Evolutionary conservation across 768 basidiomycete species (phyloP).

Genomic region (Hemileccinum rubropunctum): DNA sequence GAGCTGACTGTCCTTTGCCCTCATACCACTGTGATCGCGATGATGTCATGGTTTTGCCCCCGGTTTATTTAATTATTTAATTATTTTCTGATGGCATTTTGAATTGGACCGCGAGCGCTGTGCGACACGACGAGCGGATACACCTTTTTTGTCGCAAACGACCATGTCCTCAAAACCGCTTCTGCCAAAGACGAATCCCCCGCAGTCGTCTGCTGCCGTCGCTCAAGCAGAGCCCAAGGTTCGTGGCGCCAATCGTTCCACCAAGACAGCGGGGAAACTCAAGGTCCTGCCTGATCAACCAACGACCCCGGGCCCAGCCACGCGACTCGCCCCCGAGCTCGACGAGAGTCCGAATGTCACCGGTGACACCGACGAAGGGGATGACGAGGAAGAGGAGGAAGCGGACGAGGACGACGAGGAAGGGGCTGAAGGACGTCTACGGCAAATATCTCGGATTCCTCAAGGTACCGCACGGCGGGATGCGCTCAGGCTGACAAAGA

Average conservation of each 20-base stretch:
- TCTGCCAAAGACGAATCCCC: conserved; percentile 29
- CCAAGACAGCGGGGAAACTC: conserved; percentile 81
- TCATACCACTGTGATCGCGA: not conserved
- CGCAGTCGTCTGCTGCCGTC: conserved; percentile 1
- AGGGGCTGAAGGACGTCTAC: conserved; percentile 54
- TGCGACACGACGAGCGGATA: conserved; percentile 14
- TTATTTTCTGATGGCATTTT: conserved; percentile 11
- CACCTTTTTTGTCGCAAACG: not conserved
- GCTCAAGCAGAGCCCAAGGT: conserved; percentile 50
- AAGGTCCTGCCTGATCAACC: conserved; percentile 88
- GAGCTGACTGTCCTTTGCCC: no score
- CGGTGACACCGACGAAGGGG: conserved; percentile 72
- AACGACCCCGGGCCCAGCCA: conserved; percentile 42
- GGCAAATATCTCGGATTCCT: conserved; percentile 87
- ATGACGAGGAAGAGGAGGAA: conserved; percentile 57
- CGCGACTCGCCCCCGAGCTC: conserved; percentile 14
- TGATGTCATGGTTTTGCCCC: not conserved
- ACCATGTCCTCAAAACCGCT: conserved; percentile 32
- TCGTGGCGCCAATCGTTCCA: conserved; percentile 74
- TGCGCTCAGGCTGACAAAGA: conserved; percentile 87
- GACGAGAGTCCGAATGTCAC: conserved; percentile 49
- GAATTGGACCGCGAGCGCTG: conserved; percentile 11
- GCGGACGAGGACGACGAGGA: conserved; percentile 46
- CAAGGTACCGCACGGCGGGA: conserved; percentile 92
- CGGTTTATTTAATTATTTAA: conserved; percentile 7